These are phyloP conservation scores for Wallacemonas sp. DNA, from an alignment of 208 protist genomes.

Conservation along the genomic window DNA sequence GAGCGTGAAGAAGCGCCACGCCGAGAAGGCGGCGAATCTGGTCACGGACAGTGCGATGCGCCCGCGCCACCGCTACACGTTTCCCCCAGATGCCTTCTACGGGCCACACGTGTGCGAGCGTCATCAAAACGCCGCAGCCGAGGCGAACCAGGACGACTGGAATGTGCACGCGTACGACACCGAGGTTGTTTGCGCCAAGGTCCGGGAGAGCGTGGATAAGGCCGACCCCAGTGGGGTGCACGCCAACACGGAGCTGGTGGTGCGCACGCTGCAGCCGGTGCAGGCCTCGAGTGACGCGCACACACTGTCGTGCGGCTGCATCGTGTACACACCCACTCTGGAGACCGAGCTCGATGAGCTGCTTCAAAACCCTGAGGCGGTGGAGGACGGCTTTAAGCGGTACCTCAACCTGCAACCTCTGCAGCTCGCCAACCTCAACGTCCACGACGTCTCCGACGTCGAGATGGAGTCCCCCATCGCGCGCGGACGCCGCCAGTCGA, in stretches of 20 bases:
- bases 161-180: slow-evolving; percentile 31
- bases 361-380: slow-evolving; percentile 18
- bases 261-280: slow-evolving; percentile 46
- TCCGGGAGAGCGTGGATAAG: slow-evolving; percentile 6
- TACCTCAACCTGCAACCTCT: slow-evolving; percentile 76
- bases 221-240: neutral
- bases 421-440: slow-evolving; percentile 52
- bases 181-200: slow-evolving; percentile 10
- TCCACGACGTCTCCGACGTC: slow-evolving; percentile 33
- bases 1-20: slow-evolving; percentile 31
- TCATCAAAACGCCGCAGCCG: slow-evolving; percentile 15
- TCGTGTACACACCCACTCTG: slow-evolving; percentile 18
- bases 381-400: slow-evolving; percentile 43
- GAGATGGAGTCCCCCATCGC: slow-evolving; percentile 18
- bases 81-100: slow-evolving; percentile 24
- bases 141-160: slow-evolving; percentile 20
- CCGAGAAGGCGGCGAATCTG: slow-evolving; percentile 21
- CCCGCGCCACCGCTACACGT: slow-evolving; percentile 19
- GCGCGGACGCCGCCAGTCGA: slow-evolving; percentile 4
- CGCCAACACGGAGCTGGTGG: slow-evolving; percentile 25
- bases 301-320: slow-evolving; percentile 34
- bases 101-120: slow-evolving; percentile 4
- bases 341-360: slow-evolving; percentile 25
- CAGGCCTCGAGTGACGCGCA: slow-evolving; percentile 17
- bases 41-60: slow-evolving; percentile 12